Evolutionary conservation across 2,329 filamentous ascomycete species (phyloP).

Genomic region (Penicillium sp.): DNA sequence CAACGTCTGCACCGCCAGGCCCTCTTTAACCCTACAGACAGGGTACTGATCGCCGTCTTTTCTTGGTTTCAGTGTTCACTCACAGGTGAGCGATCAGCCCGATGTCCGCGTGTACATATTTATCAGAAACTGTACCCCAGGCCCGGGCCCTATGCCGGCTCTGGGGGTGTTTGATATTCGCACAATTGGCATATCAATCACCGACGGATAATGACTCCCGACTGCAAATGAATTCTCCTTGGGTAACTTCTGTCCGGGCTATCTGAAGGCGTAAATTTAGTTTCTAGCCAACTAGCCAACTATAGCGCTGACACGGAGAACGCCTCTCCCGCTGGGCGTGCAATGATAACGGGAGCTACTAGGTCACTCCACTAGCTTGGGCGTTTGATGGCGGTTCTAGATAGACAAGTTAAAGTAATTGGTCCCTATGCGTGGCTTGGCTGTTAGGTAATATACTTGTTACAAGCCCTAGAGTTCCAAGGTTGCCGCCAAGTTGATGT

Average conservation of each 20-base stretch:
- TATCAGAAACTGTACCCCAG: neutral
- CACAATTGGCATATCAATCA: neutral
- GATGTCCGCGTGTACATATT: neutral
- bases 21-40: neutral
- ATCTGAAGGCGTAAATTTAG: slow-evolving; percentile 6
- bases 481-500: no score
- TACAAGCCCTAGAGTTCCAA: neutral
- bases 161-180: neutral
- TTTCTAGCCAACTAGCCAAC: slow-evolving; percentile 1
- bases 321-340: slow-evolving; percentile 22
- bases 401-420: neutral
- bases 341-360: slow-evolving; percentile 7
- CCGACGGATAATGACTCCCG: neutral
- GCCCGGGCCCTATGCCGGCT: neutral
- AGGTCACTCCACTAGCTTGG: slow-evolving; percentile 4
- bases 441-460: slow-evolving; percentile 4
- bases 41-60: neutral
- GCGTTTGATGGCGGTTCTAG: slow-evolving; percentile 2
- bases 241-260: neutral
- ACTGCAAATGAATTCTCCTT: neutral
- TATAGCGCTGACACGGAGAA: slow-evolving; percentile 15
- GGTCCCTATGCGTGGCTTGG: neutral
- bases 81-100: neutral
- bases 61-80: neutral
- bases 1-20: neutral